Evolutionary conservation across 345 rosid species (phyloP).

Genomic region (Aethionema arabicum): DNA sequence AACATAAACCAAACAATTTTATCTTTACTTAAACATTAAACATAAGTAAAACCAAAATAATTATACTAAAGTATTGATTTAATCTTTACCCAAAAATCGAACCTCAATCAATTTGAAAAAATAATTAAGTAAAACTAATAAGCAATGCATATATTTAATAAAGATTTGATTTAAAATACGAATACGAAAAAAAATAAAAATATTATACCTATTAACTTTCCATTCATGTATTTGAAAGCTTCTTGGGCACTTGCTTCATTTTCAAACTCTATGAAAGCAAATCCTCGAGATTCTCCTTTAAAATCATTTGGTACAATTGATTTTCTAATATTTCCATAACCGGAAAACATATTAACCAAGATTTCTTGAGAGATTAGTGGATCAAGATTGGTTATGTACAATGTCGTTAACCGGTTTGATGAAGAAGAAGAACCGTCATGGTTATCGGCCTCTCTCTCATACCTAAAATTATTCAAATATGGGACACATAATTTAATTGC

Average conservation of each 20-base stretch:
- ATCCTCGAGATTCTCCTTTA: conserved; percentile 31
- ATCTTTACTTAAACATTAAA: too few relatives aligned
- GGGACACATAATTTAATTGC: too few relatives aligned
- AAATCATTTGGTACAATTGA: conserved; percentile 26
- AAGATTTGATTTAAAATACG: neutral
- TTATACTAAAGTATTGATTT: neutral
- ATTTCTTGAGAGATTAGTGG: conserved; percentile 19
- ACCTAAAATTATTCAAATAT: neutral
- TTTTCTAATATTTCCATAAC: conserved; percentile 16
- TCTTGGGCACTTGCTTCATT: conserved; percentile 10
- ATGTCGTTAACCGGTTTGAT: conserved; percentile 13
- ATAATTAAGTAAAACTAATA: too few relatives aligned
- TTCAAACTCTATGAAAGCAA: conserved; percentile 34
- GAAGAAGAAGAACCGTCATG: conserved; percentile 9
- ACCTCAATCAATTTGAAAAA: too few relatives aligned
- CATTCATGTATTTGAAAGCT: conserved; percentile 22
- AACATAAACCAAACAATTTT: neutral
- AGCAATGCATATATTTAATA: too few relatives aligned
- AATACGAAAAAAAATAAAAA: neutral
- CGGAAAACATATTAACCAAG: conserved; percentile 21
- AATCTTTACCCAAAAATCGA: too few relatives aligned
- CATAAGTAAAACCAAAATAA: neutral
- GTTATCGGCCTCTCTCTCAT: conserved; percentile 10
- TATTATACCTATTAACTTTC: conserved; percentile 18
- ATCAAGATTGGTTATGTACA: conserved; percentile 30